Evolutionary conservation across 306 rosid species (phyloP), one percentile per base, ranked within the genome.

Genomic region (Fragaria nilgerrensis): DNA sequence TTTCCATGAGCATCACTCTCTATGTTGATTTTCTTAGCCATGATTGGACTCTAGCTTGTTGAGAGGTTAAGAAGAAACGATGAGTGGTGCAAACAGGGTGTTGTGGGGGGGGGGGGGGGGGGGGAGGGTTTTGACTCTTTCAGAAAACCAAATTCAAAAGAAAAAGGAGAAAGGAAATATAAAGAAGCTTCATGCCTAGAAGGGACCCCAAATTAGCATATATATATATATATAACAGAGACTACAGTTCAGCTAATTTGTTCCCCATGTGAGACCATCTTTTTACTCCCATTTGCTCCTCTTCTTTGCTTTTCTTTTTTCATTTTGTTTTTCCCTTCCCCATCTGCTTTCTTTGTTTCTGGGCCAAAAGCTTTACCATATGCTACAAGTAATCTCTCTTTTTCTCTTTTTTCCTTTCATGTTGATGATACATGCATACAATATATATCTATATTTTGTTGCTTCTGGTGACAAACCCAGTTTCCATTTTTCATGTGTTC

Each of bases 191-290:
- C 34, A 80, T 82, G 84, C 47, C 47, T 8, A 2, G 14, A 44
- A 4, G 12, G 94, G 85, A 80, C 74, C 86, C 86, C 75, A 36
- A 29, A 29, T 65, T 32, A 73, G 70, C 65, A 78, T 79, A 75
- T 62, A 74, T 79, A 74, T 79, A 29, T 29, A 2, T 32, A 61
- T 13, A 76, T 80, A 78, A 44, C 32, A 50, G 5, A 70, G 45
- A 19, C 71, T 73, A 86, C 93, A 85, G 88, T 85, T 85, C 75
- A 87, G 81, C 90, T 74, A 76, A 67, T 87, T 88, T 86, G 86
- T 82, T 86, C 79, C 77, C 91, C 93, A 89, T 89, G 94, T 93
- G 58, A 45, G 77, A 61, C 36, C 41, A 69, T 61, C 62, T 44
- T 75, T 62, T 52, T 67, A 75, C 67, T 36, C 47, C 71, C 56